Base-by-base conservation (phyloP, 139 green algal genomes). In the Picochlorum sp. region DNA sequence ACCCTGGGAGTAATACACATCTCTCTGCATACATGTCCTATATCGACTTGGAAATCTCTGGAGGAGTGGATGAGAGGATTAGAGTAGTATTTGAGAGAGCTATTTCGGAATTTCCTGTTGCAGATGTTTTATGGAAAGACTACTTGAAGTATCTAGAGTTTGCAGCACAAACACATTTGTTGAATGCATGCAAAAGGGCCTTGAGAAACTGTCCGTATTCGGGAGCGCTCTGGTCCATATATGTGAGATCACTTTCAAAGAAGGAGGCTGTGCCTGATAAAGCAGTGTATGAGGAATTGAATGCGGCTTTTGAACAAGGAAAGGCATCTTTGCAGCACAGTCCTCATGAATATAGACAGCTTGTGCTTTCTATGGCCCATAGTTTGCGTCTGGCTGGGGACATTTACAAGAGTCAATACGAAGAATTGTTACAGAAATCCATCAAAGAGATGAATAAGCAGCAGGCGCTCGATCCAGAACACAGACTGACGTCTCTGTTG, bases 131-230 rank as follows among this genome's bases (percentile, higher is more conserved):
- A 55, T 95, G 88, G 88, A 57, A 81, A 55, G 70, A 89, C 63
- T 95, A 95, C 57, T 75, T 57, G 0, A 49, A 62, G 11, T 94
- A 88, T 67, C 59, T 94, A 61, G 81, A 92, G 63, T 50, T 56
- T 11, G 44, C 78, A 44, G 28, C 83, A 10, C 55, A 84, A n/a
- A 52, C 37, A 14, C 38, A 49, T 6, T 9, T 31, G 52, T 28
- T 24, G 57, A 18, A 24, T 4, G 69, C 84, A 10, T 94, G 89
- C 52, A 51, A 45, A 15, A 72, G 86, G 23, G 85, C 85, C 11
- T 57, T 83, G 38, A 79, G 86, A 60, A 95, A 95, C 77, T 95
- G 88, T 72, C 84, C 84, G 45, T 95, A 88, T 88, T 72, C 89
- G 30, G 85, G 83, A 2, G 31, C 58, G 3, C 45, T 95, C 59